phyloP scores from a whole-genome alignment of 805 yeast genomes.

The Kluyveromyces starmeri region DNA sequence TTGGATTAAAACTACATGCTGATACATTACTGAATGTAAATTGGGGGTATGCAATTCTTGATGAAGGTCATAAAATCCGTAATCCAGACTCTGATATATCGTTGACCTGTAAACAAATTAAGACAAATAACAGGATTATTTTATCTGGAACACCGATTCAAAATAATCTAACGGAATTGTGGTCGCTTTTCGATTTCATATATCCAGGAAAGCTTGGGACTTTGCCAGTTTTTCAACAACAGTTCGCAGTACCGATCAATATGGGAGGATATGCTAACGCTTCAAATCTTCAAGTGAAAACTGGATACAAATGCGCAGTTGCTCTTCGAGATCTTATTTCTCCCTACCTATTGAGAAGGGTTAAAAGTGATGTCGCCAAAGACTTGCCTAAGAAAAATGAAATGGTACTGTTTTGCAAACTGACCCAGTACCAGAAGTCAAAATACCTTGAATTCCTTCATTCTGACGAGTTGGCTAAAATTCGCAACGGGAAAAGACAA shows the following conservation, averaged over 20 bases:
- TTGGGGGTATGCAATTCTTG: conserved; percentile 89
- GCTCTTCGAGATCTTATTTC: conserved; percentile 79
- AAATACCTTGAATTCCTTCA: conserved; percentile 67
- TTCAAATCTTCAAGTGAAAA: conserved; percentile 87
- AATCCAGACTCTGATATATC: conserved; percentile 91
- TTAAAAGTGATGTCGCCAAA: conserved; percentile 90
- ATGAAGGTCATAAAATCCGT: conserved; percentile 95
- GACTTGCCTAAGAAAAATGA: conserved; percentile 91
- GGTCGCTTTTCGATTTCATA: conserved; percentile 93
- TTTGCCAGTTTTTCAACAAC: conserved; percentile 85
- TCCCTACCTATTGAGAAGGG: conserved; percentile 78
- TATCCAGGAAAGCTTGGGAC: conserved; percentile 95
- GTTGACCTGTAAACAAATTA: conserved; percentile 71
- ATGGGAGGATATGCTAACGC: conserved; percentile 99
- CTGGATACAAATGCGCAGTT: conserved; percentile 94
- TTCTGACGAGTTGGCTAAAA: conserved; percentile 66
- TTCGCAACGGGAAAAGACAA: conserved; percentile 66
- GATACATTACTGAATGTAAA: conserved; percentile 50
- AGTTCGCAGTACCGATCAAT: conserved; percentile 86
- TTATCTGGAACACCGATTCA: conserved; percentile 96
- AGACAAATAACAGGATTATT: conserved; percentile 78
- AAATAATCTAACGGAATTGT: conserved; percentile 80
- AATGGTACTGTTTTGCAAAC: conserved; percentile 84
- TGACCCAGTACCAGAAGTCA: conserved; percentile 67
- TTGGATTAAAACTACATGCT: conserved; percentile 67